Base-by-base conservation (phyloP, 169 alveolate genomes). In the Pseudocohnilembus persalinus region DNA sequence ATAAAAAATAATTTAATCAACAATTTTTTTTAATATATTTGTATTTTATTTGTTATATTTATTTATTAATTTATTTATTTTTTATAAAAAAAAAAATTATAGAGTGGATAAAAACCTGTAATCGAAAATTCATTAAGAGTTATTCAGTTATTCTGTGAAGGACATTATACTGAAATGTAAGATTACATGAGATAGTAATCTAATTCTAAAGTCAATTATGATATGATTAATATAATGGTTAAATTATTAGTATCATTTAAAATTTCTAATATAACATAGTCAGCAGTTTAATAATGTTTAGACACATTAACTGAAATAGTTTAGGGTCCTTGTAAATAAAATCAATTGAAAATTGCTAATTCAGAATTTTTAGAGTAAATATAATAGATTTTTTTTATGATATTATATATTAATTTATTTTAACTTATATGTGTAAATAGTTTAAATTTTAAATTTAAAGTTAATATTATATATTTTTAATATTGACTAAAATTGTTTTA, bases 261-360 rank as follows among this genome's bases (percentile, higher is more conserved):
- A 86, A 81, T 86, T 32, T 86, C 90, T 6, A 81, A 86, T 81
- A 83, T 73, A 31, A 86, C 90, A 26, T 80, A 86, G 74, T 77
- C 34, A 80, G 68, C 87, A 24, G 49, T 80, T 49, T 49, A 80
- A 16, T 74, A 86, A n/a, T 86, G 90, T 77, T 86, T 86, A 25
- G 90, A 86, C 64, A 86, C 90, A 0, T 65, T 86, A 74, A 86
- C 90, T 49, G 90, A 86, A 75, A 68, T 86, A 25, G 90, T 86
- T 27, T 65, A 86, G 75, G 90, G 90, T 25, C 90, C 90, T n/a
- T 86, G 90, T 29, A 86, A 86, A 64, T 72, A 80, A 30, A 86
- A 86, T 75, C 74, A 86, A 64, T 63, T 74, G 74, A 31, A 73
- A 29, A 86, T 86, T 25, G 83, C 81, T 31, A 64, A 72, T 32